These are phyloP conservation scores for Citrus trifoliata DNA, from an alignment of 345 rosid genomes.

Conservation along the genomic window DNA sequence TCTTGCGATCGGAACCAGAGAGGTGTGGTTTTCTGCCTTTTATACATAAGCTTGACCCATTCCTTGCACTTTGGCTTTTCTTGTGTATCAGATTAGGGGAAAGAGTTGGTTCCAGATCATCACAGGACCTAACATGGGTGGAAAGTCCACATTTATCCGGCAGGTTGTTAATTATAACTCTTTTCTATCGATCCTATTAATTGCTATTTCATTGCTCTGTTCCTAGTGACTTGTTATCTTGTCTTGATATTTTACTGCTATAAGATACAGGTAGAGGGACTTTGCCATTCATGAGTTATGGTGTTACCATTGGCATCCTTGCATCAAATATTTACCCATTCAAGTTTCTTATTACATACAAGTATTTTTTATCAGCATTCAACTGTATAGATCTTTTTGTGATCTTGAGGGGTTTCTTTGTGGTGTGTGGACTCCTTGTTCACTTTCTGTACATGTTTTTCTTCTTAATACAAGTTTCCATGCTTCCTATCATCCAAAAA, in stretches of 20 bases:
- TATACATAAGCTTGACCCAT: conserved; percentile 15
- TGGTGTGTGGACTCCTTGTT: no score
- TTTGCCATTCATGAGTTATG: background rate
- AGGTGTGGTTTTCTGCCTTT: conserved; percentile 12
- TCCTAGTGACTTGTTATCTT: background rate
- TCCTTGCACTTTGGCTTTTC: conserved; percentile 20
- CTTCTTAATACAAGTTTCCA: no score
- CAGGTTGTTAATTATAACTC: conserved; percentile 51
- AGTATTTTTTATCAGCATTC: no score
- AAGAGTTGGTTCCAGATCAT: conserved; percentile 97
- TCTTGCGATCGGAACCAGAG: background rate
- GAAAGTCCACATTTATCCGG: conserved; percentile 95
- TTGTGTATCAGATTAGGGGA: conserved; percentile 62
- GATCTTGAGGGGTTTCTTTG: no score
- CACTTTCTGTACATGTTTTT: no score
- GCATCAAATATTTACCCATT: background rate
- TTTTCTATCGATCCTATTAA: background rate
- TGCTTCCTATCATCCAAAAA: no score
- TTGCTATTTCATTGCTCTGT: background rate
- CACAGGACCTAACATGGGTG: conserved; percentile 99
- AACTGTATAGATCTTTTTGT: no score
- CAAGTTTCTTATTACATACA: background rate
- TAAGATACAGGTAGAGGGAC: background rate
- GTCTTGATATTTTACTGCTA: background rate
- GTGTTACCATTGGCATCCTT: background rate